Conservation (phyloP, 345 rosid species). For the Erucastrum elatum region DNA sequence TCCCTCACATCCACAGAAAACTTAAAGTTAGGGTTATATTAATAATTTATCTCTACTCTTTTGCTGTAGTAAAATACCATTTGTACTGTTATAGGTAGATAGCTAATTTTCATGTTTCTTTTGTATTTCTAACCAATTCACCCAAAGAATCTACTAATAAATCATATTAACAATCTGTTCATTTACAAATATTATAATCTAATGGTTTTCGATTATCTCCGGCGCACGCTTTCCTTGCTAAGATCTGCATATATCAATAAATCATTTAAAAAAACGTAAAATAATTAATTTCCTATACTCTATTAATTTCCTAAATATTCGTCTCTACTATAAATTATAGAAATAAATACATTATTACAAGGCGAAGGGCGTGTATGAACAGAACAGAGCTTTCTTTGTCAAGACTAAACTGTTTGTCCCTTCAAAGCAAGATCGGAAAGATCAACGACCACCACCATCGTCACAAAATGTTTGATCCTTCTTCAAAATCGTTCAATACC, state of each 20-base stretch:
- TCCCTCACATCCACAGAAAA: too few species aligned
- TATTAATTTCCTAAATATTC: not conserved
- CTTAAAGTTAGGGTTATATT: too few species aligned
- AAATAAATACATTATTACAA: conserved; percentile 4
- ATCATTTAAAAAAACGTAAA: not conserved
- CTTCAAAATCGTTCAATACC: conserved; percentile 23
- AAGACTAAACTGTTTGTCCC: not conserved
- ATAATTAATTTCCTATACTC: not conserved
- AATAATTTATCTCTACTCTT: too few species aligned
- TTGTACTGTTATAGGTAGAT: too few species aligned
- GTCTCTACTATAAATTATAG: conserved; percentile 4
- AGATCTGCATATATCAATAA: not conserved
- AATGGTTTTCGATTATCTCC: conserved; percentile 19
- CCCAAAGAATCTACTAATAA: not conserved
- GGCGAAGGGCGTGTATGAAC: conserved; percentile 19
- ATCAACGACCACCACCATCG: conserved; percentile 1
- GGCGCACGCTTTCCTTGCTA: conserved; percentile 17
- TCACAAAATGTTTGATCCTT: conserved; percentile 43
- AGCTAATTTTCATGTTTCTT: too few species aligned
- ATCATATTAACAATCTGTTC: not conserved
- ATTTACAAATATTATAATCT: not conserved
- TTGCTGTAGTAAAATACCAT: too few species aligned
- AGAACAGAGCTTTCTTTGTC: conserved; percentile 9
- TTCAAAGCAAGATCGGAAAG: not conserved
- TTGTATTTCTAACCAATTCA: too few species aligned